Conservation (phyloP, 2,329 filamentous ascomycete genomes). For the Claviceps cyperi region DNA sequence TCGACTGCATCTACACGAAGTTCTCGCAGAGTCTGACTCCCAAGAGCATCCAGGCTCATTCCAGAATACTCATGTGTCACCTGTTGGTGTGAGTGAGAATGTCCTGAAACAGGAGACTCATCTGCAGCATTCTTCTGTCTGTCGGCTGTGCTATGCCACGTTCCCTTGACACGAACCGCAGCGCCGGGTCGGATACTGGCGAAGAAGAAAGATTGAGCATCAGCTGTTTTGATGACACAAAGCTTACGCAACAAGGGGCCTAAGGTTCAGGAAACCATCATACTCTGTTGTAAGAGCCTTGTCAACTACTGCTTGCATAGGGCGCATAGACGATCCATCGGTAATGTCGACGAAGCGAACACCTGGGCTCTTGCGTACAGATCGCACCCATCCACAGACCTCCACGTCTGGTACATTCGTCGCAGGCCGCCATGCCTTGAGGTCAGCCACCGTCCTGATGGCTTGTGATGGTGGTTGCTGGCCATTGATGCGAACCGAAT, state of each 20-base stretch:
- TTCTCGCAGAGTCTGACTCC: constrained; percentile 33
- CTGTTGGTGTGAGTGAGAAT: constrained; percentile 1
- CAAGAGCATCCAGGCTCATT: not conserved
- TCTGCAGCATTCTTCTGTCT: not conserved
- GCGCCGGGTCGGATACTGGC: constrained; percentile 65
- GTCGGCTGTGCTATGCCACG: constrained; percentile 40
- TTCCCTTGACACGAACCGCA: constrained; percentile 62
- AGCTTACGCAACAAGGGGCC: constrained; percentile 3
- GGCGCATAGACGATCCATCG: constrained; percentile 69
- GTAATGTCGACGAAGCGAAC: constrained; percentile 71
- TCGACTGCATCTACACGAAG: constrained; percentile 57
- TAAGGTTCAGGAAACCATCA: constrained; percentile 20
- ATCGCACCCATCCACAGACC: constrained; percentile 69
- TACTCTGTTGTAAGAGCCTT: constrained; percentile 61
- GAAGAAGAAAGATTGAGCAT: not conserved
- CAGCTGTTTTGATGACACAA: not conserved
- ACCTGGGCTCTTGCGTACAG: constrained; percentile 73
- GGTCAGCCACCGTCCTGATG: constrained; percentile 35
- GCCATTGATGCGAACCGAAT: constrained; percentile 20
- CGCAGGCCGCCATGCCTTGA: constrained; percentile 38
- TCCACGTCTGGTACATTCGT: constrained; percentile 34
- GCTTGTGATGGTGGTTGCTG: constrained; percentile 13
- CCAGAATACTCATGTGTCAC: not conserved
- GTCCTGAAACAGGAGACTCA: constrained; percentile 3
- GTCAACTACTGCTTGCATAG: constrained; percentile 68